Evolutionary conservation across 2,329 filamentous ascomycete genomes (phyloP).

Genomic region (Teratosphaeria viscida): DNA sequence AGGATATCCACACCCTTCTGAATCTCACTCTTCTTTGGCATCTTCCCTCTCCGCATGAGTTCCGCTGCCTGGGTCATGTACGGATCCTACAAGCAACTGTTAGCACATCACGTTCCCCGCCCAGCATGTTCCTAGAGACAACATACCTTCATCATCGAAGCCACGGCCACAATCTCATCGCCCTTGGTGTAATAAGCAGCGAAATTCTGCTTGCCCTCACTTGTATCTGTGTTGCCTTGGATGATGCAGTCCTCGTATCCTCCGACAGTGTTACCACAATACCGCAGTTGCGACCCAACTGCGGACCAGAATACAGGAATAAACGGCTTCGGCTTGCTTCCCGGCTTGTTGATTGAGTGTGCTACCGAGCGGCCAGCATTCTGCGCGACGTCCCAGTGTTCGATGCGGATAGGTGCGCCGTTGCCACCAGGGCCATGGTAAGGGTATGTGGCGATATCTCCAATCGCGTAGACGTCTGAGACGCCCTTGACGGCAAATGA

Average conservation of each 20-base stretch:
- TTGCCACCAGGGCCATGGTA: slow-evolving; percentile 82
- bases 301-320: slow-evolving; percentile 97
- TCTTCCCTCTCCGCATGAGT: slow-evolving; percentile 71
- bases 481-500: slow-evolving; percentile 66
- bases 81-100: slow-evolving; percentile 70
- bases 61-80: slow-evolving; percentile 73
- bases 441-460: slow-evolving; percentile 90
- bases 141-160: slow-evolving; percentile 61
- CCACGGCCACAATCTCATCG: slow-evolving; percentile 79
- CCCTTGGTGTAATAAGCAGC: slow-evolving; percentile 81
- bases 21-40: slow-evolving; percentile 73
- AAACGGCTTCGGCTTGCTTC: slow-evolving; percentile 55
- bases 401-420: slow-evolving; percentile 67
- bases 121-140: not conserved
- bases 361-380: slow-evolving; percentile 78
- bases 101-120: not conserved
- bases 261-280: slow-evolving; percentile 75
- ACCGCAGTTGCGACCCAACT: slow-evolving; percentile 76
- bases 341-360: slow-evolving; percentile 59
- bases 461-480: slow-evolving; percentile 80
- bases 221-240: slow-evolving; percentile 56
- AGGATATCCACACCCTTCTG: slow-evolving; percentile 46
- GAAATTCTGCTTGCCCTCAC: slow-evolving; percentile 58
- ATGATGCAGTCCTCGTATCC: slow-evolving; percentile 83
- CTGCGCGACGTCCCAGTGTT: slow-evolving; percentile 98